Conservation (phyloP, 140 eudicot species). For the Senecio squalidus region DNA sequence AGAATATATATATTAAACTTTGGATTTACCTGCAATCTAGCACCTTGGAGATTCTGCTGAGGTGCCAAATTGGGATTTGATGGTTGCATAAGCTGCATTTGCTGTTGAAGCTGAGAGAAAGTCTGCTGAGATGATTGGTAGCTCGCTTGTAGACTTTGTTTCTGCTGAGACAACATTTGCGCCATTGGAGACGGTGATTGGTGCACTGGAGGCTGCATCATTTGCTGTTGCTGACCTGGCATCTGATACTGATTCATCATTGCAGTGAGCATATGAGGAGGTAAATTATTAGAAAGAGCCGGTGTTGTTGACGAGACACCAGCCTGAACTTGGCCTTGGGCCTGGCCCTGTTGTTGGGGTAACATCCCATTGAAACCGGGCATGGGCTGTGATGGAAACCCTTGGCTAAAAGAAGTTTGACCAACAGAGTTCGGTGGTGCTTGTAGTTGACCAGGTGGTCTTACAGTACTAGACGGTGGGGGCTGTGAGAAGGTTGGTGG, state of each 20-base stretch:
- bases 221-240: conserved; percentile 53
- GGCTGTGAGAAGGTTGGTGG: conserved; percentile 38
- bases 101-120: conserved; percentile 91
- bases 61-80: conserved; percentile 44
- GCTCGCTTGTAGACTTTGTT: conserved; percentile 78
- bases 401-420: conserved; percentile 53
- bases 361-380: conserved; percentile 42
- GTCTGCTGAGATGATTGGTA: conserved; percentile 89
- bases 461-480: conserved; percentile 33
- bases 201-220: conserved; percentile 38
- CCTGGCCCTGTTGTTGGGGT: conserved; percentile 34
- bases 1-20: neutral
- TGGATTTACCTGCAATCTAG: conserved; percentile 65
- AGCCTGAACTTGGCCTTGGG: conserved; percentile 35
- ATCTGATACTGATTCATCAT: conserved; percentile 49
- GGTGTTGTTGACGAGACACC: conserved; percentile 40
- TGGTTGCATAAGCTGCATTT: conserved; percentile 89
- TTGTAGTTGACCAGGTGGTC: conserved; percentile 36
- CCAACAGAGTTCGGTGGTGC: conserved; percentile 32
- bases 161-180: conserved; percentile 93
- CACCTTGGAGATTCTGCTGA: conserved; percentile 33
- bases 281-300: conserved; percentile 29
- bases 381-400: conserved; percentile 41
- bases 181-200: conserved; percentile 88
- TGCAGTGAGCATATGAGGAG: conserved; percentile 33